Conservation (phyloP, 257 asterid genomes). For the Scutellaria minor region DNA sequence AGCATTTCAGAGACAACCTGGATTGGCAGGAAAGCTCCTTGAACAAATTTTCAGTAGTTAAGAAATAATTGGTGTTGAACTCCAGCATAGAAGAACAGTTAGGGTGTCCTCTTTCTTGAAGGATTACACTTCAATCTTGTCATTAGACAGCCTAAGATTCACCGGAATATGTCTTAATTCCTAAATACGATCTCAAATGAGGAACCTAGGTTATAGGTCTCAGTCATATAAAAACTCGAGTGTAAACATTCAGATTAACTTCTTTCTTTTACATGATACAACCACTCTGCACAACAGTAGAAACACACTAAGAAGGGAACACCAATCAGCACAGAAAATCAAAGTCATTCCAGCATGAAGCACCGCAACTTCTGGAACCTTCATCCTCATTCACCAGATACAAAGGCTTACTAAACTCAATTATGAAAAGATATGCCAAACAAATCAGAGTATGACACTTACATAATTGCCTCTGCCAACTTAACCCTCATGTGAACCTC, state of each 20-base stretch:
- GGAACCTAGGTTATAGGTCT: conserved; percentile 21
- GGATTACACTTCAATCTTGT: conserved; percentile 24
- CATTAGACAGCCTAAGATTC: conserved; percentile 32
- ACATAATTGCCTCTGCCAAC: conserved; percentile 26
- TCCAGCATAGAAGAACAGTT: neutral
- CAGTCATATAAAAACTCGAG: conserved; percentile 1
- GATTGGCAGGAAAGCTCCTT: conserved; percentile 13
- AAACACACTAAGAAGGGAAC: conserved; percentile 2
- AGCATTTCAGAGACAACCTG: conserved; percentile 3
- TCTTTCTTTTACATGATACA: neutral
- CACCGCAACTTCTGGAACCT: neutral
- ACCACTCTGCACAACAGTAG: conserved; percentile 9
- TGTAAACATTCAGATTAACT: neutral
- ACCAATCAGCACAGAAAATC: conserved; percentile 17
- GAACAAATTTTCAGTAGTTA: conserved; percentile 10
- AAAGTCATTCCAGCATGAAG: conserved; percentile 9
- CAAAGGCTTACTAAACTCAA: conserved; percentile 22
- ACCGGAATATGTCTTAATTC: conserved; percentile 4
- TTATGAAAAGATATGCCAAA: conserved; percentile 11
- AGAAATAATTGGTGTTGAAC: neutral
- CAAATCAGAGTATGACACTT: conserved; percentile 5
- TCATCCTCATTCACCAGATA: conserved; percentile 20
- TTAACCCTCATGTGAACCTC: conserved; percentile 27
- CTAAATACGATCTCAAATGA: conserved; percentile 15
- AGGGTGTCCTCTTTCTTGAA: conserved; percentile 21